Base-by-base conservation (phyloP, 2,329 filamentous ascomycete genomes). In the Cryphonectria radicalis region DNA sequence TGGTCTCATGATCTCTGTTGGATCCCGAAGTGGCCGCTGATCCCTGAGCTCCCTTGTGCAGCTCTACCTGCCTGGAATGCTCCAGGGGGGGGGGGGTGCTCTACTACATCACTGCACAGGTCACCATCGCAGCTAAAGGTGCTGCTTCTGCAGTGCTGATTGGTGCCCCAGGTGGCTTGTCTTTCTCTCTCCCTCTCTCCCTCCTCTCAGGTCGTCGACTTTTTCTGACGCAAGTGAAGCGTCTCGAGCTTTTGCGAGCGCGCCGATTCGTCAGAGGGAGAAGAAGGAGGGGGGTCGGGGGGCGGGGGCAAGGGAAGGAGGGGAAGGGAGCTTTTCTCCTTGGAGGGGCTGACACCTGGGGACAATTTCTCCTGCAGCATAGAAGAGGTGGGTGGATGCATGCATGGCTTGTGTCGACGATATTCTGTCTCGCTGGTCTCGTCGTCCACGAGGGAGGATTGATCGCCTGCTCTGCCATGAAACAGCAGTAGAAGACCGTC, bases 1-100 rank as follows among this genome's bases (percentile, higher is more conserved):
- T 63, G 67, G 71, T 73, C 71, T 71, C 70, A 69, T 66, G 71
- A 71, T 66, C 63, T 68, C n/a, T 55, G 66, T 73, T 71, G 59
- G 57, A 50, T 63, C 57, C 67, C 35, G 59, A 42, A 55, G 13
- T 63, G 66, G 63, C 69, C 67, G 71, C 71, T 71, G 57, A 73
- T 73, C 71, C 71, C 66, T 73, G 71, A 73, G 69, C 71, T 71
- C 60, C 60, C 60, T 55, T 63, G 59, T 71, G 57, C 66, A 71
- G 57, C 66, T 37, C 66, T 68, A 40, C 63, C 65, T 67, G 66
- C 62, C 32, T 57, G 68, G 63, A 64, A 43, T 50, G 57, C 22
- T 28, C 67, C 40, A 28, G 63, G 42, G 43, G 40, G 37, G 42
- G 63, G 42, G 63, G 40, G 10, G 37, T 7, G 37, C 10, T 25